Evolutionary conservation across 2,329 filamentous ascomycete genomes (phyloP).

Genomic region (Cladorrhinum sp.): DNA sequence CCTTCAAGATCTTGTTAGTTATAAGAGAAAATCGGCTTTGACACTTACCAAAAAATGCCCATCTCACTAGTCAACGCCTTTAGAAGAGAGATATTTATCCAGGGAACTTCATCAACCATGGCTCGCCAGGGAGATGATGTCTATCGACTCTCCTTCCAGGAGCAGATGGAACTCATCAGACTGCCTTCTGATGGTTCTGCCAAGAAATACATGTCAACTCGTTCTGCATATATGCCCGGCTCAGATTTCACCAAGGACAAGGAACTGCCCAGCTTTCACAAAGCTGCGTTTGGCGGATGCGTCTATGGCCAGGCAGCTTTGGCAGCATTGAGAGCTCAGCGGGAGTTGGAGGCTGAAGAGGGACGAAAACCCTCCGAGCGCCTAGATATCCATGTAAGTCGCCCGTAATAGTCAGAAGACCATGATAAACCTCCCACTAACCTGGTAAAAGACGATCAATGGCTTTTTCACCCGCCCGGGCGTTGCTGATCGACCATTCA

Average conservation of each 20-base stretch:
- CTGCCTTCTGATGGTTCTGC: constrained; percentile 27
- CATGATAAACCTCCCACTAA: not conserved
- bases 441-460: constrained; percentile 47
- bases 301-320: constrained; percentile 43
- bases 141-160: constrained; percentile 35
- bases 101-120: constrained; percentile 12
- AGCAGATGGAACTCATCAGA: constrained; percentile 34
- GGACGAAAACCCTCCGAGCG: constrained; percentile 18
- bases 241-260: constrained; percentile 28
- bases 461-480: constrained; percentile 53
- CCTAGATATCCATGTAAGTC: constrained; percentile 41
- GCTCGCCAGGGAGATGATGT: constrained; percentile 7
- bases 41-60: not conserved
- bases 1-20: not conserved
- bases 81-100: not conserved
- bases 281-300: constrained; percentile 41
- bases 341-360: constrained; percentile 29
- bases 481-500: constrained; percentile 47
- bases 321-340: constrained; percentile 36
- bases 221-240: constrained; percentile 34
- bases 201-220: constrained; percentile 36
- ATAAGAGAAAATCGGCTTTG: not conserved
- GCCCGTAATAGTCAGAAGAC: not conserved
- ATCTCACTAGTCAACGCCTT: not conserved
- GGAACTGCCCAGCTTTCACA: constrained; percentile 14